phyloP scores from a whole-genome alignment of 352 stramenopile genomes.

The Phytophthora meadii region DNA sequence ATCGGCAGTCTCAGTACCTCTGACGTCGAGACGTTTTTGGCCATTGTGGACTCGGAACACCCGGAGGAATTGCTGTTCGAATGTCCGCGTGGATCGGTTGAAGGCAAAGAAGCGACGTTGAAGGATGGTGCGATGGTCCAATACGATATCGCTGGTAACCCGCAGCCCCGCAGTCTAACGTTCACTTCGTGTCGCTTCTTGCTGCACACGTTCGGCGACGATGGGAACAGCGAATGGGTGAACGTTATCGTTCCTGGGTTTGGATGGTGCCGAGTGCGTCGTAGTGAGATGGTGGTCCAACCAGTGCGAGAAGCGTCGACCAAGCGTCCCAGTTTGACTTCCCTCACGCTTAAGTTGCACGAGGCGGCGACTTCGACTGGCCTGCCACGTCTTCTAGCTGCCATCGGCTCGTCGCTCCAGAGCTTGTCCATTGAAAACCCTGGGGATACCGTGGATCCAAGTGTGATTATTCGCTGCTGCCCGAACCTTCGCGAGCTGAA shows the following conservation, averaged over 20 bases:
- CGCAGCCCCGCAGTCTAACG: slow-evolving; percentile 19
- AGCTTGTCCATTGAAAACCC: slow-evolving; percentile 17
- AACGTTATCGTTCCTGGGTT: slow-evolving; percentile 9
- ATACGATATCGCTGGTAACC: slow-evolving; percentile 13
- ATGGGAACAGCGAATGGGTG: slow-evolving; percentile 26
- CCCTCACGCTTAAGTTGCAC: slow-evolving; percentile 10
- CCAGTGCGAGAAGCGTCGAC: neutral
- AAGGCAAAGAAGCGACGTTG: slow-evolving; percentile 18
- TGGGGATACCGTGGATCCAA: slow-evolving; percentile 10
- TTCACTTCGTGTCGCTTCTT: slow-evolving; percentile 12
- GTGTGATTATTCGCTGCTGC: slow-evolving; percentile 24
- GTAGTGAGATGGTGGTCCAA: slow-evolving; percentile 13
- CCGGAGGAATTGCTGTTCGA: slow-evolving; percentile 20
- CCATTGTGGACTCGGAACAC: slow-evolving; percentile 13
- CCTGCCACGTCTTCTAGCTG: slow-evolving; percentile 16
- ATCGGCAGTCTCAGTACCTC: slow-evolving; percentile 4
- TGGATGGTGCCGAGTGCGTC: slow-evolving; percentile 19
- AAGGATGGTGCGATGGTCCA: slow-evolving; percentile 16
- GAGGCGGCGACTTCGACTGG: slow-evolving; percentile 6
- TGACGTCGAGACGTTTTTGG: slow-evolving; percentile 22
- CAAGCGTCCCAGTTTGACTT: neutral
- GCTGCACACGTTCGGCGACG: slow-evolving; percentile 20
- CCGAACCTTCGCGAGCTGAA: slow-evolving; percentile 22
- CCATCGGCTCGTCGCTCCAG: slow-evolving; percentile 15
- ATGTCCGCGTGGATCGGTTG: slow-evolving; percentile 14